These are phyloP conservation scores for Plasmodium knowlesi DNA, from an alignment of 169 alveolate species.

Conservation along the genomic window DNA sequence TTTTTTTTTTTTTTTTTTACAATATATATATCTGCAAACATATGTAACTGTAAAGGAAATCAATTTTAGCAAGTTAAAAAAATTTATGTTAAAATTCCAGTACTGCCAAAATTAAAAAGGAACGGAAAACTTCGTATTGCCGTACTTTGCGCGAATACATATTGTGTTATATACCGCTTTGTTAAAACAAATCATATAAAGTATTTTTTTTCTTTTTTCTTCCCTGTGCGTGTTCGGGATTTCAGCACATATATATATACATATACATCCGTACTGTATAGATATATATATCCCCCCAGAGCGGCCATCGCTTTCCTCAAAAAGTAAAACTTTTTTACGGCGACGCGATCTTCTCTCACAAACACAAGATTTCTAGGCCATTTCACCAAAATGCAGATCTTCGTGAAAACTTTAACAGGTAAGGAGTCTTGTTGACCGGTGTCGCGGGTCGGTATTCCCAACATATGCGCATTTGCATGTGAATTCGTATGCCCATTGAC, in stretches of 20 bases:
- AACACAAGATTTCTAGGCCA: not conserved
- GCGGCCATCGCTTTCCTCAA: constrained; percentile 14
- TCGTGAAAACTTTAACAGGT: constrained; percentile 98
- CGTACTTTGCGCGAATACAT: not conserved
- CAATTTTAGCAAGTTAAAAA: constrained; percentile 1
- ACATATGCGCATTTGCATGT: not conserved
- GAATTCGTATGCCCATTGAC: not conserved
- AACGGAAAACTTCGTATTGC: not conserved
- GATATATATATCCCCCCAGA: not conserved
- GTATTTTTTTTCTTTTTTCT: constrained; percentile 11
- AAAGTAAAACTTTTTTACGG: constrained; percentile 1
- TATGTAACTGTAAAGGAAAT: not conserved
- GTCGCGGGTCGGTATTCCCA: not conserved
- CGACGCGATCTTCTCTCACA: not conserved
- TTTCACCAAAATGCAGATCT: constrained; percentile 91
- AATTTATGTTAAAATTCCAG: not conserved
- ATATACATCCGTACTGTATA: not conserved
- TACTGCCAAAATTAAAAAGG: not conserved
- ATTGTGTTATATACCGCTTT: constrained; percentile 14
- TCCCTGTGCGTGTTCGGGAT: constrained; percentile 11
- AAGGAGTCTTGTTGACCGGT: not conserved
- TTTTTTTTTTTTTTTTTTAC: not conserved
- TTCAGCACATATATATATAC: not conserved
- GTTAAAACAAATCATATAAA: constrained; percentile 48
- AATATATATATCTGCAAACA: not conserved